Evolutionary conservation across 768 basidiomycete genomes (phyloP).

Genomic region (Boletus huronensis): DNA sequence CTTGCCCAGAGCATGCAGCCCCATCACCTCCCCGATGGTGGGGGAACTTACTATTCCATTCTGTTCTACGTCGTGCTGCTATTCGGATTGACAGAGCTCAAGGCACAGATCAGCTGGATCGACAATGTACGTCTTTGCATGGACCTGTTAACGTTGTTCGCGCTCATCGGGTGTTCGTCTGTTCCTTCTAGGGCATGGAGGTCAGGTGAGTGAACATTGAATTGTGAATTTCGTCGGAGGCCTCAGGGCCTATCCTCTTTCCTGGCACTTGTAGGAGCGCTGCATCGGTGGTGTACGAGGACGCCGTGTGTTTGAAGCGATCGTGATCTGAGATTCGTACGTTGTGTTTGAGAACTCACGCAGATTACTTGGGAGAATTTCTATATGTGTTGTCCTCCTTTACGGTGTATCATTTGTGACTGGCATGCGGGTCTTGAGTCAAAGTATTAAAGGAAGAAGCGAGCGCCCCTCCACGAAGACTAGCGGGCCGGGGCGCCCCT

Average conservation of each 20-base stretch:
- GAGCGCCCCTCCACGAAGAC: neutral
- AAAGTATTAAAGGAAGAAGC: neutral
- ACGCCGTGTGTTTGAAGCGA: conserved; percentile 5
- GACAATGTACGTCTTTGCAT: conserved; percentile 32
- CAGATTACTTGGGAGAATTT: neutral
- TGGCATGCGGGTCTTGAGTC: neutral
- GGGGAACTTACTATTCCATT: conserved; percentile 12
- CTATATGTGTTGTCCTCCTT: neutral
- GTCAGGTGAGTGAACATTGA: conserved; percentile 25
- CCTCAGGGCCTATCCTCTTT: neutral
- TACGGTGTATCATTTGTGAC: neutral
- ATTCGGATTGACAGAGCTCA: conserved; percentile 51
- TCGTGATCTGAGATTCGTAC: neutral
- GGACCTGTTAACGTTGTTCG: no score
- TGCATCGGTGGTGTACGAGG: conserved; percentile 26
- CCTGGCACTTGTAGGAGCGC: conserved; percentile 21
- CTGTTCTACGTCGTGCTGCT: conserved; percentile 39
- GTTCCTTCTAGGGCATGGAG: conserved; percentile 31
- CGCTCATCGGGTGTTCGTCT: neutral
- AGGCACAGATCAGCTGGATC: conserved; percentile 49
- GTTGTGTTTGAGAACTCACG: neutral
- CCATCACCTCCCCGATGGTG: conserved; percentile 8
- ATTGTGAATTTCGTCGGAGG: neutral
- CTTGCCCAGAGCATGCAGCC: conserved; percentile 8
- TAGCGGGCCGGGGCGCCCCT: no score